Conservation (phyloP, 331 rosid genomes). For the Phaseolus coccineus region DNA sequence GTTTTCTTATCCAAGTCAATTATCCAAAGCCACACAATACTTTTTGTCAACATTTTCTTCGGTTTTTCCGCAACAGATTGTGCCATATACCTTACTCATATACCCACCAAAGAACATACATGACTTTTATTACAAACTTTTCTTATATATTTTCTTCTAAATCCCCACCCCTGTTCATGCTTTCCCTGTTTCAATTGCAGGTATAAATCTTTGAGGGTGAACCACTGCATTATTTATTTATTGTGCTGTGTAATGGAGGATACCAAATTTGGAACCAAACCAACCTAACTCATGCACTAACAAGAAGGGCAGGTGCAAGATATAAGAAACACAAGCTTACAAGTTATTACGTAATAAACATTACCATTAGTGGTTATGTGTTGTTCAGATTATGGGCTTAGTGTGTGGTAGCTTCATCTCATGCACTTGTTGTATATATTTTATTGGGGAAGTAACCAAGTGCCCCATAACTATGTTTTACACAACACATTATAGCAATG, state of each 20-base stretch:
- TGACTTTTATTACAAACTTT: background rate
- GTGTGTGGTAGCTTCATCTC: constrained; percentile 17
- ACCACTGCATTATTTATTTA: constrained; percentile 29
- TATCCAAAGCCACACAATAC: background rate
- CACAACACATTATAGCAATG: background rate
- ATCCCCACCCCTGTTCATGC: background rate
- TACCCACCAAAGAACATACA: constrained; percentile 20
- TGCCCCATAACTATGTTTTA: background rate
- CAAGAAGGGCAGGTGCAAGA: constrained; percentile 38
- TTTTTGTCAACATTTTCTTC: constrained; percentile 3
- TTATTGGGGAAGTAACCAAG: background rate
- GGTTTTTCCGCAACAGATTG: constrained; percentile 36
- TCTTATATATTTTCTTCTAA: background rate
- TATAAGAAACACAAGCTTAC: background rate
- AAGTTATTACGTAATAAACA: constrained; percentile 16
- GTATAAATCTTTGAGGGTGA: background rate
- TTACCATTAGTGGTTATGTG: background rate
- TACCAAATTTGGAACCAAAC: constrained; percentile 54
- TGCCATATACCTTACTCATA: constrained; percentile 7
- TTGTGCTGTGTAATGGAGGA: background rate
- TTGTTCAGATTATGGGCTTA: constrained; percentile 28
- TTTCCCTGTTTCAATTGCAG: background rate
- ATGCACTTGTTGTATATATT: background rate
- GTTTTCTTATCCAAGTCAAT: constrained; percentile 22
- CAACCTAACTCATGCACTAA: constrained; percentile 50